Percentiles rank a stretch among this genome's conserved stretches.
Evolutionary conservation across 1,139 yeast species (phyloP).

Genomic region (Saccharomyces hybrid): DNA sequence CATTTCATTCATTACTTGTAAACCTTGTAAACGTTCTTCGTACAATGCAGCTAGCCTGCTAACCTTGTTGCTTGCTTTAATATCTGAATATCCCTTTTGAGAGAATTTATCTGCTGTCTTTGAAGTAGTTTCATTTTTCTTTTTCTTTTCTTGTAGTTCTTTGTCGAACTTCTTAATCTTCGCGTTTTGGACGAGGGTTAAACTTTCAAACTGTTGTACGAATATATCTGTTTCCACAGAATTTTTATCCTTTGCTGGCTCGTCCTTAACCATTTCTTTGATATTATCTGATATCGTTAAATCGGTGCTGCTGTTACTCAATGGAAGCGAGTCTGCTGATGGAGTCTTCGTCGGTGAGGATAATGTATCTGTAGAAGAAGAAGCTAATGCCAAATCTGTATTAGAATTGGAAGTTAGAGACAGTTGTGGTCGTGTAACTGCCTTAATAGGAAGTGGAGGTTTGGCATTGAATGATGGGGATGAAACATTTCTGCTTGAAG

Average conservation of each 20-base stretch:
- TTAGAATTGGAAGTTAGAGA: conserved; percentile 6
- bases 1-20: conserved; percentile 38
- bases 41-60: conserved; percentile 47
- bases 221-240: neutral
- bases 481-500: neutral
- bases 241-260: conserved; percentile 5
- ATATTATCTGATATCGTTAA: conserved; percentile 10
- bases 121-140: conserved; percentile 14
- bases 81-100: conserved; percentile 39
- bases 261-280: conserved; percentile 20
- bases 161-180: conserved; percentile 28
- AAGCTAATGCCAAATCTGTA: neutral
- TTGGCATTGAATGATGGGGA: conserved; percentile 5
- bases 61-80: conserved; percentile 44
- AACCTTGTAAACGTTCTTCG: conserved; percentile 49
- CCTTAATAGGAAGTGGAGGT: conserved; percentile 8
- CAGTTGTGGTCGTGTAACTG: conserved; percentile 1
- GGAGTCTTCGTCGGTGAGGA: conserved; percentile 1
- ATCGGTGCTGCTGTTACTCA: neutral
- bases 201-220: neutral
- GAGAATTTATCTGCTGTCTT: conserved; percentile 18
- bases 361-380: conserved; percentile 1
- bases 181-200: conserved; percentile 7
- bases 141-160: conserved; percentile 21
- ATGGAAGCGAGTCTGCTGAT: conserved; percentile 7